A percentile compares a stretch with the other conserved stretches of the same genome.
Evolutionary conservation across 2,329 filamentous ascomycete species (phyloP).

Genomic region (Scortechinia acanthostroma): DNA sequence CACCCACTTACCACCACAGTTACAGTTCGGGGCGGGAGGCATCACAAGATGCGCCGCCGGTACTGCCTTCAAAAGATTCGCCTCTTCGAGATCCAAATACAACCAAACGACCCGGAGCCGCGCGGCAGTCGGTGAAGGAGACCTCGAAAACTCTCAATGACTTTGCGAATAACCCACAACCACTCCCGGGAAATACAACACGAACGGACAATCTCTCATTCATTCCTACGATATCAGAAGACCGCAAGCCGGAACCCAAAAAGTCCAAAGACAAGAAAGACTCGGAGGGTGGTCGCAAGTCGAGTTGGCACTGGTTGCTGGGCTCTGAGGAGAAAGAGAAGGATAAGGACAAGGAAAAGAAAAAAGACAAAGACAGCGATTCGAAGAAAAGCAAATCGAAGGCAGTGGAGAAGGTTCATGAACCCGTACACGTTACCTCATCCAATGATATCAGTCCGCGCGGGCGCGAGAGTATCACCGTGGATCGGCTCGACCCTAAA

Average conservation of each 20-base stretch:
- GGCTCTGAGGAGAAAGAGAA: slow-evolving; percentile 57
- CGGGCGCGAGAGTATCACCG: slow-evolving; percentile 56
- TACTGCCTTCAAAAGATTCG: not conserved
- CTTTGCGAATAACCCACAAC: slow-evolving; percentile 47
- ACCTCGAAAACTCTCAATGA: slow-evolving; percentile 45
- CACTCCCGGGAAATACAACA: slow-evolving; percentile 50
- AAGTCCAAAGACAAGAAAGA: slow-evolving; percentile 53
- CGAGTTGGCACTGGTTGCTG: slow-evolving; percentile 50
- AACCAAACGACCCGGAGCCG: slow-evolving; percentile 16
- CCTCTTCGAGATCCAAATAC: slow-evolving; percentile 43
- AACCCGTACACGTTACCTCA: slow-evolving; percentile 62
- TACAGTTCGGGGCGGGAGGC: not conserved
- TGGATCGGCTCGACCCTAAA: slow-evolving; percentile 53
- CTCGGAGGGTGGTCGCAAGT: slow-evolving; percentile 19
- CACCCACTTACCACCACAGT: not conserved
- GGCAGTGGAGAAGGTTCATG: slow-evolving; percentile 33
- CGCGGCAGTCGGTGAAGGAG: too few species aligned
- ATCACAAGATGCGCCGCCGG: too few species aligned
- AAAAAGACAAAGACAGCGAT: slow-evolving; percentile 31
- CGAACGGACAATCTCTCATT: slow-evolving; percentile 57
- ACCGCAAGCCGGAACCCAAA: slow-evolving; percentile 12
- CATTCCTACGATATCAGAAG: slow-evolving; percentile 49
- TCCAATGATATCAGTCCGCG: slow-evolving; percentile 4
- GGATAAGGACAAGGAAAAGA: slow-evolving; percentile 30
- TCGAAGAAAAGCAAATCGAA: slow-evolving; percentile 46